phyloP scores from a whole-genome alignment of 495 filamentous ascomycete species.

The Penicillium chermesinum region DNA sequence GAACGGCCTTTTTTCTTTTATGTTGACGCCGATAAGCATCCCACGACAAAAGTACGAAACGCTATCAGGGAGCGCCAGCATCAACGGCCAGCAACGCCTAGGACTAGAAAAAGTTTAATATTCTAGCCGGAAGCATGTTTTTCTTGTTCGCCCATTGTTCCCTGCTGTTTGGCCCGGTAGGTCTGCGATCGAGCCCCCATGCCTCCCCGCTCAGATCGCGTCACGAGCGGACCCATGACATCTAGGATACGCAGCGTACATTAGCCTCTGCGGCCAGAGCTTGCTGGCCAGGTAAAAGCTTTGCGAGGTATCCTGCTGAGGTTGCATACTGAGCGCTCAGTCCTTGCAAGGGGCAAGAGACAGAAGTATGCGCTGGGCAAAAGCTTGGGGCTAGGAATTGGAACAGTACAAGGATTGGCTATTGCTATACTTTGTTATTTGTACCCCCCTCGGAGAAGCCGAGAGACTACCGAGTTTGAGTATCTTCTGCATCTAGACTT shows the following conservation, averaged over 20 bases:
- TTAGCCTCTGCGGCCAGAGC: conserved; percentile 20
- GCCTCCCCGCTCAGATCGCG: conserved; percentile 20
- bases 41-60: not conserved
- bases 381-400: not conserved
- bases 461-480: not conserved
- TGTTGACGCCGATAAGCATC: not conserved
- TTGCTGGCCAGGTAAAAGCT: conserved; percentile 13
- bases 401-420: no score
- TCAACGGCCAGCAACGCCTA: not conserved
- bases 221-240: conserved; percentile 23
- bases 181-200: conserved; percentile 1
- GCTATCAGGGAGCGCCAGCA: not conserved
- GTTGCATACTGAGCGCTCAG: conserved; percentile 23
- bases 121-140: not conserved
- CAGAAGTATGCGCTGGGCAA: not conserved
- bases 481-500: not conserved
- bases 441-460: no score
- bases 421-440: no score
- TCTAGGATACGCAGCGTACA: conserved; percentile 15
- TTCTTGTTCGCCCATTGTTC: not conserved
- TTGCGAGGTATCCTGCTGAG: conserved; percentile 8
- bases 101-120: not conserved
- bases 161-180: not conserved
- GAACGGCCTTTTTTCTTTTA: not conserved
- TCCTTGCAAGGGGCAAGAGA: conserved; percentile 3